These are phyloP conservation scores for Colletotrichum destructivum DNA, from an alignment of 2,329 filamentous ascomycete species.

Conservation along the genomic window DNA sequence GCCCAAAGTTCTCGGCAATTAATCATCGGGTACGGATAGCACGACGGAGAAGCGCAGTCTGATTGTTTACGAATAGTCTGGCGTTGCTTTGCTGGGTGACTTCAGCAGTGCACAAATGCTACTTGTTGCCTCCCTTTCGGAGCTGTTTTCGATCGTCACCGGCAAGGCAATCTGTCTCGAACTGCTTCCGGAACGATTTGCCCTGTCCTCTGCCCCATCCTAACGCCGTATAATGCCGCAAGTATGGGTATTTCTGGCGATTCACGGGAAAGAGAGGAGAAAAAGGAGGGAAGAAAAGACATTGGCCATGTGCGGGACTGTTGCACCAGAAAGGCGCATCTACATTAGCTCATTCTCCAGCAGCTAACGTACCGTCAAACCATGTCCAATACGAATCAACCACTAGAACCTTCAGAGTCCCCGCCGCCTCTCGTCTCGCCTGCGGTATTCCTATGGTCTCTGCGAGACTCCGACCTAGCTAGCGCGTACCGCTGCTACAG, in stretches of 20 bases:
- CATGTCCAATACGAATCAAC: not conserved
- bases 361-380: constrained; percentile 7
- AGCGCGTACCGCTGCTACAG: constrained; percentile 29
- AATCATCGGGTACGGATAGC: not conserved
- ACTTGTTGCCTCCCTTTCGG: not conserved
- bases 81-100: not conserved
- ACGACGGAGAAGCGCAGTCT: too few species aligned
- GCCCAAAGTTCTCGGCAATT: not conserved
- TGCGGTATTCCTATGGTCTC: too few species aligned
- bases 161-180: constrained; percentile 2
- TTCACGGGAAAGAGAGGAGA: too few species aligned
- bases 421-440: constrained; percentile 1
- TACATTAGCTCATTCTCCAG: constrained; percentile 1
- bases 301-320: not conserved
- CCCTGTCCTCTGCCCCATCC: not conserved
- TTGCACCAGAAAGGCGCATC: constrained; percentile 2
- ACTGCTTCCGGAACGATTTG: not conserved
- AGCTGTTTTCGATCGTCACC: not conserved
- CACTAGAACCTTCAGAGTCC: not conserved
- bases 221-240: not conserved
- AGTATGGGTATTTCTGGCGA: not conserved
- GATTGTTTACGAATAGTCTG: not conserved
- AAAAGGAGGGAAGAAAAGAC: not conserved
- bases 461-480: not conserved
- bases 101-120: not conserved